Evolutionary conservation across 2,329 filamentous ascomycete species (phyloP), one percentile per base, ranked within the genome.

Genomic region (Lomentospora prolificans): DNA sequence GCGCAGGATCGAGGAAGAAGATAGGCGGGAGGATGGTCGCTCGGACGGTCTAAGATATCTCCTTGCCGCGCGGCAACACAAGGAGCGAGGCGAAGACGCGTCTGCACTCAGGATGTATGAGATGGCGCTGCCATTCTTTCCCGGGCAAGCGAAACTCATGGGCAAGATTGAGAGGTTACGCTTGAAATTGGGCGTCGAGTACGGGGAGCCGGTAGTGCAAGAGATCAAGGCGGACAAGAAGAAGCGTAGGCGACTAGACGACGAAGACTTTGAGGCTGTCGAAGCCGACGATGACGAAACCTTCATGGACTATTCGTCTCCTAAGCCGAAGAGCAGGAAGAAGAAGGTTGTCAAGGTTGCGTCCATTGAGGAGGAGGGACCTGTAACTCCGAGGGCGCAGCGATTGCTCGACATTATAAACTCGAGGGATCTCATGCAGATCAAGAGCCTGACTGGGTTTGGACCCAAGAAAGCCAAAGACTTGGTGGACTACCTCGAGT

Each of bases 11-110:
- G 87, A 92, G 28, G 69, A 66, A 57, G 81, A 81, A 19, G 80
- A 76, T 46, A 74, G 72, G 58, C 65, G 67, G 50, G 89, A 91
- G 36, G 89, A 95, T 63, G 75, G 79, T 25, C 83, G 87, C 55
- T 85, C 89, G 0, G 89, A 96, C 60, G 94, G 92, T 0, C 70
- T 97, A 27, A 87, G 90, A 9, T 90, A 87, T 63, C 72, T 97
- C 31, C 76, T 96, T n/a, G 90, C 94, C 78, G 92, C 90, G 1
- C 88, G 94, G 61, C 90, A 96, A 67, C 88, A 95, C 65, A 90
- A 91, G 50, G 89, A 90, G 54, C 79, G 83, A 3, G 90, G 90
- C 2, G 89, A 96, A 61, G 84, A 95, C 53, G 75, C 74, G 3
- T 87, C 82, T 31, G 90, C 91, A 0, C 71, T 97, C 58, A 84